Evolutionary conservation across 768 basidiomycete species (phyloP), one percentile per base, ranked within the genome.

Genomic region (Leccinum broughii): DNA sequence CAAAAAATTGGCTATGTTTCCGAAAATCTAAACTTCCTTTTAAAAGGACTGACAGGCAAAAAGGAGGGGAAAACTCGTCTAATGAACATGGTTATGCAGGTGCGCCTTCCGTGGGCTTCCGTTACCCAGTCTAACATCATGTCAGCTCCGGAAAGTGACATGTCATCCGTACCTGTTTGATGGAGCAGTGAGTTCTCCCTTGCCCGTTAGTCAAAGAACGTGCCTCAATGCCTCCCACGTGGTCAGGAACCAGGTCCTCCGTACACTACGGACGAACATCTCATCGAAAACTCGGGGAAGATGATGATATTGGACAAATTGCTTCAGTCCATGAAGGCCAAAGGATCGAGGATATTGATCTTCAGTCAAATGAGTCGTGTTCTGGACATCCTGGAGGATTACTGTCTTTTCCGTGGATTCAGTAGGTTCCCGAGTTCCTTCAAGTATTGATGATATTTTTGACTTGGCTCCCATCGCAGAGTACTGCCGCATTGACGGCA

Each of bases 301-400:
- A 98, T 98, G 96, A 79, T 96, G 57, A 95, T 99, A 61, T 84
- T 99, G 30, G 95, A 99, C 79, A 98, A 94, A 74, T 81, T 99
- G 0, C 84, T 98, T 20, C 79, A 80, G 58, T 85, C 83, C 35
- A 90, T 98, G 92, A 93, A 92, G 69, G 87, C 77, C 24, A 95
- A 95, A 72, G 95, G 94, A n/a, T 96, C 93, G 3, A 85, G 96
- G 8, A 92, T 95, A 3, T 84, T 98, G 65, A 97, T 99, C 62
- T 99, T 99, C 80, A 96, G 93, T 67, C 97, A 98, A 75, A 98
- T 99, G 97, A 95, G 93, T 76, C 89, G 97, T n/a, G 92, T 98
- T 59, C 81, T 82, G 14, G 97, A 99, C 74, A 98, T 99, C 60
- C 75, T 99, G 50, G 96, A 98, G 72, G 96, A 98, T 70, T 98